Percentiles rank a stretch among this genome's conserved stretches.
Conservation (phyloP, 202 grass and related monocot genomes). For the Zizania palustris region DNA sequence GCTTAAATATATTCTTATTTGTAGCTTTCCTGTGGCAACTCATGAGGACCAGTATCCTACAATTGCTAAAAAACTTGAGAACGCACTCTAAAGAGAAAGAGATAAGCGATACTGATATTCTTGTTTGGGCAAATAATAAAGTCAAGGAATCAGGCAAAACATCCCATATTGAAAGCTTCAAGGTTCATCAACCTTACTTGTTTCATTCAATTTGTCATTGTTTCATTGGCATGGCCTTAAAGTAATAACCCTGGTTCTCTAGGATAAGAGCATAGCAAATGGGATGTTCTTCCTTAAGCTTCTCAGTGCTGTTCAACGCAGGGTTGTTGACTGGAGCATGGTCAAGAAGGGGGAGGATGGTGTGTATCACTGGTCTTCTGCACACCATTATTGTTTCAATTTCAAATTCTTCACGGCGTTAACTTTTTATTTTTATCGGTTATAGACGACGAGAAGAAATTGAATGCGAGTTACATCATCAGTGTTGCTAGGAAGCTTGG, state of each 20-base stretch:
- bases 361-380: constrained; percentile 8
- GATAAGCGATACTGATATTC: constrained; percentile 86
- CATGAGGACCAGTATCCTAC: constrained; percentile 96
- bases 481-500: constrained; percentile 81
- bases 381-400: neutral
- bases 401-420: neutral
- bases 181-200: constrained; percentile 50
- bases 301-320: constrained; percentile 58
- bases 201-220: neutral
- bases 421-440: neutral
- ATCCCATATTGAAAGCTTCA: constrained; percentile 90
- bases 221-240: neutral
- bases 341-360: constrained; percentile 75
- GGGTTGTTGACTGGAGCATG: constrained; percentile 63
- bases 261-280: constrained; percentile 66
- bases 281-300: constrained; percentile 77
- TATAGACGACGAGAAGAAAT: constrained; percentile 71
- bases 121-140: constrained; percentile 86
- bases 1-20: constrained; percentile 26
- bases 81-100: constrained; percentile 88
- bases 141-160: constrained; percentile 88
- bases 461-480: constrained; percentile 78
- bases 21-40: constrained; percentile 94
- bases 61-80: constrained; percentile 91
- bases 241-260: neutral